A percentile compares a stretch with the other conserved stretches of the same genome.
Conservation (phyloP, 257 asterid genomes). For the Plantago elongata region DNA sequence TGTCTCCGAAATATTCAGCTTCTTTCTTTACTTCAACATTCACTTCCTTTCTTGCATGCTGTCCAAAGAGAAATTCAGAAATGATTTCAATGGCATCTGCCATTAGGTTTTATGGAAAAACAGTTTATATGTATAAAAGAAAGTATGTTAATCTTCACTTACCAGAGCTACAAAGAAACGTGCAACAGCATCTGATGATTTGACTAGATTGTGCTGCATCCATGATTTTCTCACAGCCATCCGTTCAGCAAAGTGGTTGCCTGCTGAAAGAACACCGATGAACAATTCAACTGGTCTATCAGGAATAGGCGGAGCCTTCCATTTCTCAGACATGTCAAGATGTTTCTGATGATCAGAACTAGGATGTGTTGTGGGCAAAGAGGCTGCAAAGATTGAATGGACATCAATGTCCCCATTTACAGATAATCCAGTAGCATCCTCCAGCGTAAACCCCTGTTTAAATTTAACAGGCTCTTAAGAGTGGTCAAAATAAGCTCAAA, state of each 20-base stretch:
- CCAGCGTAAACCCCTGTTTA: constrained; percentile 78
- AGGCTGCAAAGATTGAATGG: constrained; percentile 73
- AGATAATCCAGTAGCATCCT: constrained; percentile 92
- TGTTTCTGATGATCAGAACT: constrained; percentile 88
- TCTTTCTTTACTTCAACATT: constrained; percentile 72
- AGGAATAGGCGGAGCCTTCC: constrained; percentile 80
- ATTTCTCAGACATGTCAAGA: constrained; percentile 71
- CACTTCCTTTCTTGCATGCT: constrained; percentile 81
- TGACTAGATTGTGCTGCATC: constrained; percentile 78
- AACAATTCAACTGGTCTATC: constrained; percentile 59
- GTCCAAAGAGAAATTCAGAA: constrained; percentile 21
- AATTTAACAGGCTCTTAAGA: constrained; percentile 11
- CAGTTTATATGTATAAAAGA: background rate
- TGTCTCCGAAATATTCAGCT: constrained; percentile 92
- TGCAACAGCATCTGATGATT: constrained; percentile 72
- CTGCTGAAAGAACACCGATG: constrained; percentile 93
- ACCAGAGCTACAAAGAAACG: constrained; percentile 95
- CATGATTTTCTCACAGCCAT: constrained; percentile 95
- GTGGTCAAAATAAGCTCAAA: constrained; percentile 5
- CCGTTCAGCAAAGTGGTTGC: constrained; percentile 94
- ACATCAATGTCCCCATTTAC: constrained; percentile 76
- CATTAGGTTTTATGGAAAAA: background rate
- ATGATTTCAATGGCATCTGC: constrained; percentile 18
- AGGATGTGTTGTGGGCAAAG: constrained; percentile 87
- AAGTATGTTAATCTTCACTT: constrained; percentile 23